Base-by-base conservation (phyloP, 2,329 filamentous ascomycete species). In the Metarhizium humberi region DNA sequence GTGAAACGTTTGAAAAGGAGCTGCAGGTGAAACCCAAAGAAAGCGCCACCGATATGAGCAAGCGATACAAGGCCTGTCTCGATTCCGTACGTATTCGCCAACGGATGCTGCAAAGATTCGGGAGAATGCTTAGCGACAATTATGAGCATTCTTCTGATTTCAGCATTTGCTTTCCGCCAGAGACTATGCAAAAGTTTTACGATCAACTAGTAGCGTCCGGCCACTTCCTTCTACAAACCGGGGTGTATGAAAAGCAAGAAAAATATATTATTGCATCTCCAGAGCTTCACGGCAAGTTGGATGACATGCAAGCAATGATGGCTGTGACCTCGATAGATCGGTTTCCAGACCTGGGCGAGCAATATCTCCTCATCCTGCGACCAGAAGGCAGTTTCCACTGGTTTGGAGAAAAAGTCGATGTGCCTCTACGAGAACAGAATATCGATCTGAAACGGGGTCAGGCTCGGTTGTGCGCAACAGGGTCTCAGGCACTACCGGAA, bases 121-220 rank as follows among this genome's bases (percentile, higher is more conserved):
- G 90, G 18, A 84, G 91, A 61, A 90, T 95, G 67, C 73, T 99
- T 54, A 92, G 88, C 63, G 89, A 96, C 66, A 85, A 92, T 56
- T 99, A 99, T 65, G 94, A 99, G 69, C 97, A 99, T 66, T 89
- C 90, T 5, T 95, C 91, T 10, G 94, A 99, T 69, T 96, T 94
- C 71, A 96, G 89, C 69, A 87, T 97, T 65, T 85, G 87, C 40
- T 80, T 91, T 48, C 66, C 73, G 4, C 78, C 81, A 8, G 84
- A 88, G 36, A 80, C 82, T 58, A 77, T 95, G 58, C 84, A 86
- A 57, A 84, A 88, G 42, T 80, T 99, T 32, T 88, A 92, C 60
- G 88, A 95, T 61, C 83, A 89, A 29, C 78, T 99, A 8, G 82
- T 90, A 13, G 78, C 87, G 46, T 87, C 89, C 1, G 90, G 89